Evolutionary conservation across 352 stramenopile species (phyloP), one percentile per base, ranked within the genome.

Genomic region (Pythium rhizo-oryzae): DNA sequence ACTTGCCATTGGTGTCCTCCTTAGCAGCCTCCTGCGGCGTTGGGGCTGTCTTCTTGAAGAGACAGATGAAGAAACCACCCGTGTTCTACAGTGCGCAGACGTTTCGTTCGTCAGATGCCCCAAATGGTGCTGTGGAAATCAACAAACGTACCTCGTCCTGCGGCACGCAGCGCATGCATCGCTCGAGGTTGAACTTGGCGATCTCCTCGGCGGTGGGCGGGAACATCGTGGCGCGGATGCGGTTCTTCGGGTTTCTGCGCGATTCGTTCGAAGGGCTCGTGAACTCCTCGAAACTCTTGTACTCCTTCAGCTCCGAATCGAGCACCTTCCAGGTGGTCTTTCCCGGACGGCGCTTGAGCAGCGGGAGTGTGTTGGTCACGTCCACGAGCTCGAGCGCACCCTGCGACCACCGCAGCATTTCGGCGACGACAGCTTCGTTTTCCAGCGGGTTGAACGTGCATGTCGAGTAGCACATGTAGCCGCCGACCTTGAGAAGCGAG

Each of bases 381-480:
- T 99, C 91, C 41, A 99, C 82, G 25, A 99, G 78, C 73, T 98
- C 85, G 16, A 99, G 78, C 12, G 84, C 80, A 19, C 94, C 90
- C 24, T 97, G 86, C 54, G 91, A 85, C 70, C 90, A 93, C 25
- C 97, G 89, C 61, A 99, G 80, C 28, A 99, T 79, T 25, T 98
- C 92, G 0, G 91, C 85, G 9, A 99, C 97, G 21, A 99, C 96
- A 11, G 98, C 98, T 78, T 99, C 98, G 79, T 99, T 97, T 82
- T 99, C 98, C 25, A 99, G 78, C 15, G 98, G 98, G 82, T 99
- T 99, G 68, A 99, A 93, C 61, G 92, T 99, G 70, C 98, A 99
- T 59, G 96, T 99, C 43, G 91, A 98, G 79, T 99, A 99, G 55
- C 97, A 98, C 82, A 99, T 97, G 67, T 84, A 88, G 19, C 96